Conservation (phyloP, 1,284 basidiomycete species). For the Hemileia vastatrix region DNA sequence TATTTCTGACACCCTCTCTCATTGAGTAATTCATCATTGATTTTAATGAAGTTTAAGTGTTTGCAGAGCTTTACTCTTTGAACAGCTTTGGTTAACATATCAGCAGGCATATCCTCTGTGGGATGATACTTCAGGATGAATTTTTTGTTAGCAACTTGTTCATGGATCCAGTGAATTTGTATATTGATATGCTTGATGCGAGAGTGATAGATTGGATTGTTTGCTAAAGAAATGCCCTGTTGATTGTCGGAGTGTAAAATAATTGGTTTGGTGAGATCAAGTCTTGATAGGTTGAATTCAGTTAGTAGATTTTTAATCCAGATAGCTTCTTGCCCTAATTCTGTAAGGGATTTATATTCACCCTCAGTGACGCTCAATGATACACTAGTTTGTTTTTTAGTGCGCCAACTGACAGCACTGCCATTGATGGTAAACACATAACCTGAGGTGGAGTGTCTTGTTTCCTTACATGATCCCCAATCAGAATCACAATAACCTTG, state of each 20-base stretch:
- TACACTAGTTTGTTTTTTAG: neutral
- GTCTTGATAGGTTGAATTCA: neutral
- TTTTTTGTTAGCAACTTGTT: constrained; percentile 17
- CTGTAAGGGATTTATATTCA: neutral
- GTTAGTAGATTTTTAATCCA: neutral
- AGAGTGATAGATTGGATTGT: constrained; percentile 9
- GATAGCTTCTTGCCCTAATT: neutral
- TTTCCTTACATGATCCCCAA: neutral
- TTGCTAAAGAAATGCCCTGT: neutral
- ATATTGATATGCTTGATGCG: constrained; percentile 14
- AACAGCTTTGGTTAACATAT: no score
- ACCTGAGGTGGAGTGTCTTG: neutral
- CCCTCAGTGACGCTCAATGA: neutral
- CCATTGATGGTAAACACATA: neutral
- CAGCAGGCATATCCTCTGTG: no score
- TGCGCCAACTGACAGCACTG: neutral
- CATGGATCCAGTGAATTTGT: constrained; percentile 3
- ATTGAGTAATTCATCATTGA: no score
- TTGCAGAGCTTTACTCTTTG: no score
- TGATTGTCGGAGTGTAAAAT: constrained; percentile 11
- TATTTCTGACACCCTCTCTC: no score
- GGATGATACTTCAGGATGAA: no score
- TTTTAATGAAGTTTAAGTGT: no score
- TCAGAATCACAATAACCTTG: neutral
- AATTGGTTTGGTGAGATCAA: no score